Conservation (phyloP, 2,329 filamentous ascomycete species). For the Xylariales sp. region DNA sequence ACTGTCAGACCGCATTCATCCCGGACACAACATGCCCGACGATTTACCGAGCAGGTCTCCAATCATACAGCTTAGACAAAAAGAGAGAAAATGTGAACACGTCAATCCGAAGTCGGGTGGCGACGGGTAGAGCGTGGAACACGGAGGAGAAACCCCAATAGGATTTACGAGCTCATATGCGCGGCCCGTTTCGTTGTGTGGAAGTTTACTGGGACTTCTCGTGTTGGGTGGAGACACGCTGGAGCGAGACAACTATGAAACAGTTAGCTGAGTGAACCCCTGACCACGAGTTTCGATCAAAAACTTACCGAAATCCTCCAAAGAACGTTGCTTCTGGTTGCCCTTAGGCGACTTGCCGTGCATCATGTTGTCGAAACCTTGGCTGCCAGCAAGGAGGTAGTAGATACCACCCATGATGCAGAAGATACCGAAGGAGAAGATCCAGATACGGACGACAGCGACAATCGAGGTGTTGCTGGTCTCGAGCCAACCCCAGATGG, state of each 20-base stretch:
- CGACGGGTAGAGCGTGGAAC: no score
- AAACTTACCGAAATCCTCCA: constrained; percentile 83
- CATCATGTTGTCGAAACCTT: constrained; percentile 87
- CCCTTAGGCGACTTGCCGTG: constrained; percentile 82
- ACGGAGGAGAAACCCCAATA: constrained; percentile 14
- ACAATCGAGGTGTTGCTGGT: constrained; percentile 69
- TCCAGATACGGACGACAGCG: constrained; percentile 82
- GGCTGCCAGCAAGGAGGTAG: constrained; percentile 77
- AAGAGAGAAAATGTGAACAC: constrained; percentile 16
- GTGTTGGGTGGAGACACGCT: constrained; percentile 87
- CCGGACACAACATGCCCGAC: constrained; percentile 16
- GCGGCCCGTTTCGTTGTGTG: constrained; percentile 15
- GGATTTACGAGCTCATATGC: constrained; percentile 6
- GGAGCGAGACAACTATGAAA: constrained; percentile 71
- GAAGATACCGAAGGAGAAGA: constrained; percentile 88
- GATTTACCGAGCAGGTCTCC: constrained; percentile 20
- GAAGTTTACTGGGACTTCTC: constrained; percentile 69
- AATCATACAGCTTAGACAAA: constrained; percentile 31
- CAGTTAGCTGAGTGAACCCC: constrained; percentile 38
- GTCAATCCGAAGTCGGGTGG: no score
- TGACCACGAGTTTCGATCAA: constrained; percentile 3
- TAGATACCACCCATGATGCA: constrained; percentile 70
- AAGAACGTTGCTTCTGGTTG: constrained; percentile 74
- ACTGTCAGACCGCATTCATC: constrained; percentile 9
- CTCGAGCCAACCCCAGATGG: constrained; percentile 79